Evolutionary conservation across 1,139 yeast species (phyloP).

Genomic region (Insectozyma bohioensis): DNA sequence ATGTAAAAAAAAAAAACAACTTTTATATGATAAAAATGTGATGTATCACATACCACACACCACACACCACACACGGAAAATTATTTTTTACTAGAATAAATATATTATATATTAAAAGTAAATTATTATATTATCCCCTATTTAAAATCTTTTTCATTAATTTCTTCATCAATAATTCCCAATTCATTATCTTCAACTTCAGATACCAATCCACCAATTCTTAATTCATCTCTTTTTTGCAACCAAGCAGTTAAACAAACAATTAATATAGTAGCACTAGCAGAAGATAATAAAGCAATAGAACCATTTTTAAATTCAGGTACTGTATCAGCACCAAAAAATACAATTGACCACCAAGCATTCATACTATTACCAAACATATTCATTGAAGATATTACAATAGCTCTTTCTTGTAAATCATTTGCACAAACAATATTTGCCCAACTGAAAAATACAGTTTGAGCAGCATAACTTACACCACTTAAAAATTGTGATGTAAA

Average conservation of each 20-base stretch:
- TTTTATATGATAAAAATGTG: no score
- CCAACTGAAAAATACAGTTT: conserved; percentile 60
- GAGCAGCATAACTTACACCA: conserved; percentile 58
- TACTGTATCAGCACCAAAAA: conserved; percentile 49
- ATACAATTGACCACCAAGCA: conserved; percentile 62
- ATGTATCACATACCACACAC: no score
- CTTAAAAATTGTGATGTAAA: conserved; percentile 56
- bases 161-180: no score
- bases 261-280: conserved; percentile 26
- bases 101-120: no score
- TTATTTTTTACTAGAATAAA: no score
- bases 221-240: conserved; percentile 40
- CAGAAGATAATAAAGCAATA: conserved; percentile 56
- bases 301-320: conserved; percentile 53
- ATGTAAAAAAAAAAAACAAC: no score
- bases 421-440: conserved; percentile 54
- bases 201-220: no score
- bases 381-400: conserved; percentile 61
- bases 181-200: no score
- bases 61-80: no score
- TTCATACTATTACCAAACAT: conserved; percentile 62
- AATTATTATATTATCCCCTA: no score
- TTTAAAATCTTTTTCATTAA: no score
- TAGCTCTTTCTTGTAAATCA: conserved; percentile 57
- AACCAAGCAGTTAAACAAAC: conserved; percentile 31